Conservation (phyloP, 202 grass and related monocot species). For the Digitaria exilis region DNA sequence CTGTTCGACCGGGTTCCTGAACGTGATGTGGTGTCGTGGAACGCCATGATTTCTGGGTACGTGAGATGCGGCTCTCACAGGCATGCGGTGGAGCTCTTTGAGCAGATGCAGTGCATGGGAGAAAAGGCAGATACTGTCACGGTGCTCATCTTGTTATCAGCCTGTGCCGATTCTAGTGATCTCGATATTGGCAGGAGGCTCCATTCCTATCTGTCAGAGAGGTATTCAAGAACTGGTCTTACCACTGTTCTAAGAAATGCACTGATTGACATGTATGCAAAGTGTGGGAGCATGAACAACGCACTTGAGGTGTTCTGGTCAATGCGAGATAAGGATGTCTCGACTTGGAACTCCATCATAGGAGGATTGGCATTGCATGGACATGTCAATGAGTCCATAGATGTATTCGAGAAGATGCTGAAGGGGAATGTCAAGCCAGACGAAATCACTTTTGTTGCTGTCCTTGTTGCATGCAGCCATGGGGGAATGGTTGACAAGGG, state of each 20-base stretch:
- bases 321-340: slow-evolving; percentile 76
- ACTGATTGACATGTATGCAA: slow-evolving; percentile 83
- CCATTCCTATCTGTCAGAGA: slow-evolving; percentile 54
- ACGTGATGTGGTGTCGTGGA: slow-evolving; percentile 75
- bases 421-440: slow-evolving; percentile 60
- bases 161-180: slow-evolving; percentile 56
- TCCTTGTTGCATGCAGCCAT: slow-evolving; percentile 81
- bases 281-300: slow-evolving; percentile 73
- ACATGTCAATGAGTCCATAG: slow-evolving; percentile 49
- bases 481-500: slow-evolving; percentile 69
- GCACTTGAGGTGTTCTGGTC: slow-evolving; percentile 62
- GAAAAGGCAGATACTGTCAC: slow-evolving; percentile 71
- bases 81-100: slow-evolving; percentile 62
- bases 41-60: slow-evolving; percentile 82
- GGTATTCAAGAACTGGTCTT: slow-evolving; percentile 44
- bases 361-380: slow-evolving; percentile 78
- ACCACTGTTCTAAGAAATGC: slow-evolving; percentile 63
- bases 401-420: slow-evolving; percentile 71
- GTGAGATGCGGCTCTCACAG: slow-evolving; percentile 54
- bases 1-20: slow-evolving; percentile 64
- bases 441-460: slow-evolving; percentile 83
- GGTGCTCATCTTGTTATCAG: slow-evolving; percentile 71
- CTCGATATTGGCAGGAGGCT: slow-evolving; percentile 63
- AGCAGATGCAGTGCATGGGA: slow-evolving; percentile 62
- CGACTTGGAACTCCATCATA: slow-evolving; percentile 87